phyloP scores from a whole-genome alignment of 2,329 filamentous ascomycete genomes.

The Aspergillus tanneri region DNA sequence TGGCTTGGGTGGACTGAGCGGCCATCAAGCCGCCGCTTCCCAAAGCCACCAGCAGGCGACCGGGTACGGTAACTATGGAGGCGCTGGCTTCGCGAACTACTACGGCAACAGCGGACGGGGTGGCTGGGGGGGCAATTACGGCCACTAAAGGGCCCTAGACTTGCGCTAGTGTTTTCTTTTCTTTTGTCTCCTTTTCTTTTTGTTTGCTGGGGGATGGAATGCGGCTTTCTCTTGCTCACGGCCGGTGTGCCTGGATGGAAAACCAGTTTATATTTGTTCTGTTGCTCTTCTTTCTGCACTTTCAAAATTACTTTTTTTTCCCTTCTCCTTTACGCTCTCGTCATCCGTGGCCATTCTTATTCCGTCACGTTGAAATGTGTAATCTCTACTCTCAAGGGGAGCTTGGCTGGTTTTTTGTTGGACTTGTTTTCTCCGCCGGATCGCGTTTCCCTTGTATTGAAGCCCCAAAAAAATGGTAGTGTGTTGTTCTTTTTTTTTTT shows the following conservation, averaged over 20 bases:
- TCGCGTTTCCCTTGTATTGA: conserved; percentile 38
- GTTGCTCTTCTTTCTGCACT: background rate
- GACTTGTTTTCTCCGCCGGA: conserved; percentile 24
- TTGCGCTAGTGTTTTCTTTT: conserved; percentile 17
- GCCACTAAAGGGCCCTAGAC: conserved; percentile 39
- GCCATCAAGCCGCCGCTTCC: conserved; percentile 42
- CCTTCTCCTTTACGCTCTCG: conserved; percentile 9
- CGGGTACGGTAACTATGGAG: conserved; percentile 45
- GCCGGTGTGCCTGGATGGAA: conserved; percentile 19
- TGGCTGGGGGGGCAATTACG: conserved; percentile 50
- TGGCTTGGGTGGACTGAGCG: conserved; percentile 43
- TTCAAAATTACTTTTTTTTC: conserved; percentile 3
- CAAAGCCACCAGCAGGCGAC: conserved; percentile 44
- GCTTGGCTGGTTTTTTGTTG: conserved; percentile 36
- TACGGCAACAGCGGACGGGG: conserved; percentile 46
- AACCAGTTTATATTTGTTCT: conserved; percentile 22
- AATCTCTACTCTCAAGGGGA: conserved; percentile 44
- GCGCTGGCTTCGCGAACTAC: conserved; percentile 44
- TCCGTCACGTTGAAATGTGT: conserved; percentile 37
- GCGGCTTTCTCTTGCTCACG: conserved; percentile 31
- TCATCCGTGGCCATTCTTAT: conserved; percentile 14
- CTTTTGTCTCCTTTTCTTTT: background rate
- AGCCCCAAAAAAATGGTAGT: conserved; percentile 33
- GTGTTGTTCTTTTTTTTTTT: conserved; percentile 20
- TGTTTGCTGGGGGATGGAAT: conserved; percentile 26